phyloP scores from a whole-genome alignment of 78 protist genomes.

The Dictyostelium capitatum region DNA sequence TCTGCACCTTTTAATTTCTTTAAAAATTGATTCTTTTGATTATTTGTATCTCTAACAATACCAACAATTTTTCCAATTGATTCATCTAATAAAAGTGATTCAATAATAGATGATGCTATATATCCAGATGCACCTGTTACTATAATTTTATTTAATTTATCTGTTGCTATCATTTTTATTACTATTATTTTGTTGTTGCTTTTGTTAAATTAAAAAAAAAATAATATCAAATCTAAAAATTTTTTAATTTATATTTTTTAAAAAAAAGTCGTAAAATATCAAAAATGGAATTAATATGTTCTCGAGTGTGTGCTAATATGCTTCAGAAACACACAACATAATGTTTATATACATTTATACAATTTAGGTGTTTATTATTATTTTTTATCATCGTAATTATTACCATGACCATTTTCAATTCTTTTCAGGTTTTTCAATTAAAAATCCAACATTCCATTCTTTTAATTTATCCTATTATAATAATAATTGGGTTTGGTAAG shows the following conservation, averaged over 20 bases:
- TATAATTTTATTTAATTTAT: background rate
- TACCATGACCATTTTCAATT: background rate
- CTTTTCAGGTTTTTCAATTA: conserved; percentile 26
- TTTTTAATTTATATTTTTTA: background rate
- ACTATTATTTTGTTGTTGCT: background rate
- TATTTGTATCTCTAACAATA: background rate
- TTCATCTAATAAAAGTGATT: background rate
- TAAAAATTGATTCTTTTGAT: background rate
- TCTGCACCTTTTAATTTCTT: background rate
- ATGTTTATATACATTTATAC: background rate
- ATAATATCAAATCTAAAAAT: background rate
- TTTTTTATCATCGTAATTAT: background rate
- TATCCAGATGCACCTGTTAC: conserved; percentile 60
- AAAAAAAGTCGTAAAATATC: too few species aligned
- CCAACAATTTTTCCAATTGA: conserved; percentile 8
- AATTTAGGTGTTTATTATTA: background rate
- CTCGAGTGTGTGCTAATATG: background rate
- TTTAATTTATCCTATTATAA: conserved; percentile 54
- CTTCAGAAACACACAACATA: background rate
- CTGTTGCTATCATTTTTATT: background rate
- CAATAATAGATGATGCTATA: conserved; percentile 12
- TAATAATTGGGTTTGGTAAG: too few species aligned
- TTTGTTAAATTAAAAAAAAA: background rate
- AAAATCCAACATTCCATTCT: conserved; percentile 57
- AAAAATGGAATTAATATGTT: too few species aligned